Evolutionary conservation across 176 grass and related monocot species (phyloP).

Genomic region (Eremochloa ophiuroides): DNA sequence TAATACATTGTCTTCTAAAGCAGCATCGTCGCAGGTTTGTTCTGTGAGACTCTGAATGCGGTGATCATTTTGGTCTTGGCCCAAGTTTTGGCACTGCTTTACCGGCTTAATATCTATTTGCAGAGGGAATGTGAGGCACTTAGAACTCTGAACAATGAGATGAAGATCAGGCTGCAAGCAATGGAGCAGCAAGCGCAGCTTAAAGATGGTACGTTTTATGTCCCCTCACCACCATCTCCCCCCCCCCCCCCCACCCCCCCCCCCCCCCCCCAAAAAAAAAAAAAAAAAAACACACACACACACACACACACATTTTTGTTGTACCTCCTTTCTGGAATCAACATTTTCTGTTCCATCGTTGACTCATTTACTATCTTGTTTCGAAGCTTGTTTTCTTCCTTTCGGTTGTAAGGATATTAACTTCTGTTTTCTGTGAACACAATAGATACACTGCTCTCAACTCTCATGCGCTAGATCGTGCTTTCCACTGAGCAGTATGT

Average conservation of each 20-base stretch:
- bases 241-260: too few relatives aligned
- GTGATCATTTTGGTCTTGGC: background rate
- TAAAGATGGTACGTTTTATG: conserved; percentile 54
- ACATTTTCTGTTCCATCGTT: background rate
- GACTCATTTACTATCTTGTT: background rate
- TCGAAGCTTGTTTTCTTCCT: background rate
- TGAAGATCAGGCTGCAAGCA: conserved; percentile 66
- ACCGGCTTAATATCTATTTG: conserved; percentile 2
- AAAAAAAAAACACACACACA: too few relatives aligned
- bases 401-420: background rate
- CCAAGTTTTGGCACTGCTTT: conserved; percentile 6
- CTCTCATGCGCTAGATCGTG: background rate
- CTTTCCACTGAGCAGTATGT: background rate
- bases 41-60: background rate
- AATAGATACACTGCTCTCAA: background rate
- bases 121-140: conserved; percentile 49
- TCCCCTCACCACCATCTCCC: too few relatives aligned
- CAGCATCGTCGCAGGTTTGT: conserved; percentile 50
- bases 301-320: background rate
- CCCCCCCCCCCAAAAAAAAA: too few relatives aligned
- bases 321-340: background rate
- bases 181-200: conserved; percentile 56
- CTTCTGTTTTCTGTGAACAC: background rate
- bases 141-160: conserved; percentile 62
- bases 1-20: conserved; percentile 51